A percentile compares a stretch with the other conserved stretches of the same genome.
Conservation (phyloP, 345 rosid genomes). For the Pistacia integerrima region DNA sequence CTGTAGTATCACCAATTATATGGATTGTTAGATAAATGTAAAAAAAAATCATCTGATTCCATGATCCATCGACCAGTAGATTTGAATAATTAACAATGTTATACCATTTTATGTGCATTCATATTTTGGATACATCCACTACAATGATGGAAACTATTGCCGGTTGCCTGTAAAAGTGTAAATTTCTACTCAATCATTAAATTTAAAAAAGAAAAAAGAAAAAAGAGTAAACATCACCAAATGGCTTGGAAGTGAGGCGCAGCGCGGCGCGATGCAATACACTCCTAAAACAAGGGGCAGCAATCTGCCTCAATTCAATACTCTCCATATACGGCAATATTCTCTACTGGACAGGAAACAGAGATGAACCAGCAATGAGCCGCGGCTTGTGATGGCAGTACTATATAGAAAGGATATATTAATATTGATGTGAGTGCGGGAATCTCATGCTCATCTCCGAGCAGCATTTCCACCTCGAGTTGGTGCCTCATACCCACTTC, state of each 20-base stretch:
- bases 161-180: background rate
- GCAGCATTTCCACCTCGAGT: conserved; percentile 56
- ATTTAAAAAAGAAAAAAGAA: background rate
- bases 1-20: too few relatives aligned
- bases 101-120: background rate
- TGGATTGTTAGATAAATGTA: too few relatives aligned
- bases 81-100: background rate
- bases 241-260: background rate
- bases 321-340: background rate
- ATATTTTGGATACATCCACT: background rate
- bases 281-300: background rate
- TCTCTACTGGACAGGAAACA: conserved; percentile 3
- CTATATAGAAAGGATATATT: background rate
- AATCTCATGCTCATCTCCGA: conserved; percentile 45
- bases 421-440: background rate
- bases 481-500: conserved; percentile 41
- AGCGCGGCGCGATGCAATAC: background rate
- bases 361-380: background rate
- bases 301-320: background rate
- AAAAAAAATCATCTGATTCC: background rate
- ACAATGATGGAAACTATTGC: background rate
- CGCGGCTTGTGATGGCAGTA: background rate
- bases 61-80: too few relatives aligned
- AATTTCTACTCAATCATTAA: background rate
- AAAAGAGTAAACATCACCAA: background rate